These are phyloP conservation scores for Penstemon barbatus DNA, from an alignment of 257 asterid genomes.

Conservation along the genomic window DNA sequence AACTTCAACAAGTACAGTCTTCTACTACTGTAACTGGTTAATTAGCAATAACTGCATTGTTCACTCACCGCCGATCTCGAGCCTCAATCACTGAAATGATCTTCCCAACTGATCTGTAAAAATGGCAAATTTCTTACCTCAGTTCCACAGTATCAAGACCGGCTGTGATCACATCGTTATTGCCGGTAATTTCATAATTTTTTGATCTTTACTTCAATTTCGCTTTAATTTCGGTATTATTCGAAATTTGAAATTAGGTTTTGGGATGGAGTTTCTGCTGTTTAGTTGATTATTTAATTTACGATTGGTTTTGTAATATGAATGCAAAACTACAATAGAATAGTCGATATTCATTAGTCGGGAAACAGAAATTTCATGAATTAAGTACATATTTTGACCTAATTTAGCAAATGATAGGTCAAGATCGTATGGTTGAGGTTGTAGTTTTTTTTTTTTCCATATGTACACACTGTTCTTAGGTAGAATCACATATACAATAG, in stretches of 20 bases:
- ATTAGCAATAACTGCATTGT: slow-evolving; percentile 1
- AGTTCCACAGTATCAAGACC: slow-evolving; percentile 85
- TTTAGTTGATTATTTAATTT: background rate
- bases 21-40: background rate
- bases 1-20: background rate
- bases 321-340: background rate
- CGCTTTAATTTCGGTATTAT: slow-evolving; percentile 13
- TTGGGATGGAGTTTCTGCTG: background rate
- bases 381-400: background rate
- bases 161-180: slow-evolving; percentile 77
- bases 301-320: background rate
- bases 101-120: slow-evolving; percentile 46
- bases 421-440: slow-evolving; percentile 6
- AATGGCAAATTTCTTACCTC: slow-evolving; percentile 96
- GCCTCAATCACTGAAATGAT: slow-evolving; percentile 35
- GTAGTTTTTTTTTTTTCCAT: background rate
- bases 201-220: slow-evolving; percentile 1
- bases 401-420: slow-evolving; percentile 1
- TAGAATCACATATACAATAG: background rate
- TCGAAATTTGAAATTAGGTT: background rate
- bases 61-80: slow-evolving; percentile 40
- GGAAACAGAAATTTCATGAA: too few relatives aligned
- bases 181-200: slow-evolving; percentile 55
- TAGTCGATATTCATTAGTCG: background rate
- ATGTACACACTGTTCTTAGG: background rate